Percentiles rank a stretch among this genome's conserved stretches.
These are phyloP conservation scores for Starmerella bombicola DNA, from an alignment of 805 yeast species.

Conservation along the genomic window DNA sequence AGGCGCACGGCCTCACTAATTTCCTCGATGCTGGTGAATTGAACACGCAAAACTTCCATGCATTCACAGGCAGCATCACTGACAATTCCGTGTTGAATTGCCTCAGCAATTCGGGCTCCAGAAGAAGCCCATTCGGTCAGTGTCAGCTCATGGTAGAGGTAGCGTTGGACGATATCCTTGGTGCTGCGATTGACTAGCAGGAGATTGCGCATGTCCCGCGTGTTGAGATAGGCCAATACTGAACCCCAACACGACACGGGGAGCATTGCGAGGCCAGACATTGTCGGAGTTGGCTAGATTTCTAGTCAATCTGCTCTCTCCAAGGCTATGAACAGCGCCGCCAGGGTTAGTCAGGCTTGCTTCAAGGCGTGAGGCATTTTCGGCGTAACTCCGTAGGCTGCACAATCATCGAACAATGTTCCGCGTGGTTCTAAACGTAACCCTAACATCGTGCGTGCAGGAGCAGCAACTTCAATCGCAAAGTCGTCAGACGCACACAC, in stretches of 20 bases:
- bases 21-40: conserved; percentile 16
- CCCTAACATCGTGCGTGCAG: too few relatives aligned
- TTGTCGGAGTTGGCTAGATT: too few relatives aligned
- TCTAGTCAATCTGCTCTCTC: too few relatives aligned
- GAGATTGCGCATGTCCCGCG: conserved; percentile 12
- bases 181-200: conserved; percentile 12
- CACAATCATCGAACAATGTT: too few relatives aligned
- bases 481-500: too few relatives aligned
- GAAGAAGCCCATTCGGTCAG: conserved; percentile 20
- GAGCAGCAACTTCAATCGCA: too few relatives aligned
- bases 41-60: conserved; percentile 13
- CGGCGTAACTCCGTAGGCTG: too few relatives aligned
- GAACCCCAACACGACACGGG: conserved; percentile 14
- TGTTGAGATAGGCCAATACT: conserved; percentile 11
- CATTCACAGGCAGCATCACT: conserved; percentile 12
- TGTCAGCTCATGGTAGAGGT: conserved; percentile 15
- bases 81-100: conserved; percentile 14
- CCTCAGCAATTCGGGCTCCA: conserved; percentile 18
- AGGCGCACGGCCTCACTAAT: conserved; percentile 15
- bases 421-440: too few relatives aligned
- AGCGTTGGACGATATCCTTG: conserved; percentile 9
- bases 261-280: conserved; percentile 1
- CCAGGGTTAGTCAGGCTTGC: not conserved
- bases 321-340: not conserved
- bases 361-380: too few relatives aligned